These are phyloP conservation scores for Stagonosporopsis chrysanthemi DNA, from an alignment of 2,329 filamentous ascomycete species.

Conservation along the genomic window DNA sequence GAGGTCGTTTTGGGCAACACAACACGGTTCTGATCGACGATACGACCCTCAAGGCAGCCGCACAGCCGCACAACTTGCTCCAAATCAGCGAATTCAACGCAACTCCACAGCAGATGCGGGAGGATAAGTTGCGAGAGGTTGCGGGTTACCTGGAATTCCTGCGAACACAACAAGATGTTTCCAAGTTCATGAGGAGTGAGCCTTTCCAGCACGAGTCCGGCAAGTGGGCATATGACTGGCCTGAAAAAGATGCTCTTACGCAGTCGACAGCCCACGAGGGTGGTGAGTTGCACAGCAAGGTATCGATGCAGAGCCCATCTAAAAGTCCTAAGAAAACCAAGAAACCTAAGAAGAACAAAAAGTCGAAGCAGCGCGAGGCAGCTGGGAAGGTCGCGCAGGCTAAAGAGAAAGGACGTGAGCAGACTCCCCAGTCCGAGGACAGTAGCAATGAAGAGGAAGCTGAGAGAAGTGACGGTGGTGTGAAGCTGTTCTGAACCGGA, in stretches of 20 bases:
- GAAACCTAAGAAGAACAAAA: constrained; percentile 11
- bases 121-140: constrained; percentile 59
- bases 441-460: constrained; percentile 2
- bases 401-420: not conserved
- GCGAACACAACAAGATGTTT: constrained; percentile 65
- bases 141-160: constrained; percentile 62
- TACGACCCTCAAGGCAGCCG: constrained; percentile 77
- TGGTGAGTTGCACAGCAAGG: constrained; percentile 10
- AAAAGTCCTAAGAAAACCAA: constrained; percentile 3
- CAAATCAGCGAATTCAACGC: constrained; percentile 79
- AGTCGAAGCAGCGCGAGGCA: constrained; percentile 12
- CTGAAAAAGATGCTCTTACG: constrained; percentile 7
- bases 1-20: constrained; percentile 72
- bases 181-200: constrained; percentile 62
- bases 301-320: constrained; percentile 6
- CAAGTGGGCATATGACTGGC: constrained; percentile 41
- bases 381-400: not conserved
- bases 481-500: not conserved
- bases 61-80: constrained; percentile 84
- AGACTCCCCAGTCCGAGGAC: not conserved
- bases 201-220: constrained; percentile 39
- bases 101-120: constrained; percentile 49
- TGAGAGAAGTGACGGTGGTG: constrained; percentile 2
- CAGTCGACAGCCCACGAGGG: constrained; percentile 3
- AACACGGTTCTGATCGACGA: constrained; percentile 95